These are phyloP conservation scores for Cryphonectria naterciae DNA, from an alignment of 2,329 filamentous ascomycete species.

Conservation along the genomic window DNA sequence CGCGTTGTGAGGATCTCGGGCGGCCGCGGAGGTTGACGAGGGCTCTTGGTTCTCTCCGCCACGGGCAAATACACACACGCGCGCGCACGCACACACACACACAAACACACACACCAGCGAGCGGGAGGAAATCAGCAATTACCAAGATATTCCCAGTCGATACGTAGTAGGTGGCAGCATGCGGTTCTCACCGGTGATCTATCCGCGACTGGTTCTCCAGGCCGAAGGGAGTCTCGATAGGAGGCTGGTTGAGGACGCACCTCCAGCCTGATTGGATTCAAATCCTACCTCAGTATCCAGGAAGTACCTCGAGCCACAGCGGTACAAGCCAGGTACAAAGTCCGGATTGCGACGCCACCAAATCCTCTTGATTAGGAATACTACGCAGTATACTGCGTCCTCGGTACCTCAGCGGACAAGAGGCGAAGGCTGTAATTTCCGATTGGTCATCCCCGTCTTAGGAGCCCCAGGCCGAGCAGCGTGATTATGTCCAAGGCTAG, in stretches of 20 bases:
- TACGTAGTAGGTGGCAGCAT: slow-evolving; percentile 16
- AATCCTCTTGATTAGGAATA: neutral
- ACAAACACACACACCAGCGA: neutral
- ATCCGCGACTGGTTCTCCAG: slow-evolving; percentile 17
- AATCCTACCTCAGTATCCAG: neutral
- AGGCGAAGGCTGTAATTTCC: slow-evolving; percentile 20
- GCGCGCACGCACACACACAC: neutral
- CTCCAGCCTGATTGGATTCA: slow-evolving; percentile 1
- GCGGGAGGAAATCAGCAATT: slow-evolving; percentile 4
- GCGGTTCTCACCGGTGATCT: slow-evolving; percentile 18
- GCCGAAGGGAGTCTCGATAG: slow-evolving; percentile 18
- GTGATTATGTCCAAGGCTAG: slow-evolving; percentile 15
- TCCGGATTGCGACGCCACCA: neutral
- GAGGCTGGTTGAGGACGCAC: slow-evolving; percentile 14
- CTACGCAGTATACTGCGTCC: slow-evolving; percentile 10
- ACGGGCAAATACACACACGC: neutral
- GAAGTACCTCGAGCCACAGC: slow-evolving; percentile 21
- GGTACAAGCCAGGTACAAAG: slow-evolving; percentile 22
- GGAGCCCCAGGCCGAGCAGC: slow-evolving; percentile 18
- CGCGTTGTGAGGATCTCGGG: neutral
- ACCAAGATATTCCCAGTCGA: neutral
- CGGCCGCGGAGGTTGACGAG: slow-evolving; percentile 9
- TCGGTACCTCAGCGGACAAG: slow-evolving; percentile 5
- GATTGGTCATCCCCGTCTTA: slow-evolving; percentile 25
- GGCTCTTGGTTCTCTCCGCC: neutral